These are phyloP conservation scores for Rhodosporidiobolus odoratus DNA, from an alignment of 768 basidiomycete species.

Conservation along the genomic window DNA sequence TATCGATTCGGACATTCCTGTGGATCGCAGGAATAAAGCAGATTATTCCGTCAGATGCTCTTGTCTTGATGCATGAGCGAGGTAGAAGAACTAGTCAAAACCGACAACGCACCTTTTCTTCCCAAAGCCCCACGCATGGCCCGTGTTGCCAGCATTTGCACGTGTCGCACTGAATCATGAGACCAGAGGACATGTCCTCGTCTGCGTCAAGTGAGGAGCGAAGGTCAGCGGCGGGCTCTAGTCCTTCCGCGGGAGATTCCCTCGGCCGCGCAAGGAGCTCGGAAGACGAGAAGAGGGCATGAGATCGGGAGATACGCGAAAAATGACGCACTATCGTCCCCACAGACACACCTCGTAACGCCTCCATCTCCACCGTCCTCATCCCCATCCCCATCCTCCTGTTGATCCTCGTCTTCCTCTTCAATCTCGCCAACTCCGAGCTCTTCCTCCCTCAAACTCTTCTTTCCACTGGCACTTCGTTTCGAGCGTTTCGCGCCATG, in stretches of 20 bases:
- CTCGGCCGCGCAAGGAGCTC: no score
- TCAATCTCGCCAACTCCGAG: conserved; percentile 21
- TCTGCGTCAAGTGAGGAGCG: conserved; percentile 48
- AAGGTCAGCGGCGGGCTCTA: conserved; percentile 46
- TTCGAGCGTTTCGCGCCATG: conserved; percentile 9
- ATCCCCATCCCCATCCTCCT: conserved; percentile 43
- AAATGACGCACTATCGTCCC: conserved; percentile 60
- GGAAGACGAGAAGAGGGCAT: conserved; percentile 46
- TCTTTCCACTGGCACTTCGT: conserved; percentile 11
- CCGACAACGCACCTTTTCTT: conserved; percentile 58
- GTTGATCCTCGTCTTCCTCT: background rate
- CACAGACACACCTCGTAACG: conserved; percentile 78
- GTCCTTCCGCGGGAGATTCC: no score
- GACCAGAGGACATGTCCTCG: conserved; percentile 58
- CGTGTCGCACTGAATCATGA: conserved; percentile 95
- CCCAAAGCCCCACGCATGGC: conserved; percentile 78
- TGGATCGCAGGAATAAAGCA: no score
- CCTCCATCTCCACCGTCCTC: conserved; percentile 55
- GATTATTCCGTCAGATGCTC: background rate
- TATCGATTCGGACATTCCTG: conserved; percentile 67
- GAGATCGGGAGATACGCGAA: conserved; percentile 34
- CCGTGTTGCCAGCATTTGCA: conserved; percentile 99
- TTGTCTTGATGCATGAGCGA: background rate
- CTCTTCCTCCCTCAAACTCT: conserved; percentile 30
- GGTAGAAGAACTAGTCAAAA: background rate